Percentiles rank a stretch among this genome's conserved stretches.
Conservation (phyloP, 2,329 filamentous ascomycete species). For the Xylaria sp. region DNA sequence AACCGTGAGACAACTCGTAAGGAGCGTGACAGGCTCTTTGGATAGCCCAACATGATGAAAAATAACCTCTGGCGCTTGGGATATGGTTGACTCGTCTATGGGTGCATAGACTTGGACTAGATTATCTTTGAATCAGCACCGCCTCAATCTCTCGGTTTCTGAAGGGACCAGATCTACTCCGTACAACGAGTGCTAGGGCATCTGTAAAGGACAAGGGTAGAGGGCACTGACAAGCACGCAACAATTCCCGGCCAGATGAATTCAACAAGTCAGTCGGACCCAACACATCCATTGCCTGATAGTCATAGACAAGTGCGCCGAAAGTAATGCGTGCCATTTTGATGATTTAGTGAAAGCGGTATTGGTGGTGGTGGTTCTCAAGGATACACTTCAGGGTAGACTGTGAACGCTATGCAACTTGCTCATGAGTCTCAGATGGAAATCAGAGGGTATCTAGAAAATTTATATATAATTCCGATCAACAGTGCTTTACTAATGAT, state of each 20-base stretch:
- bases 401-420: not conserved
- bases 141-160: not conserved
- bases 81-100: constrained; percentile 2
- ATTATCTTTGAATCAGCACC: not conserved
- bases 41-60: constrained; percentile 21
- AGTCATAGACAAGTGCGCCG: constrained; percentile 15
- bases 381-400: not conserved
- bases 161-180: not conserved
- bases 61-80: constrained; percentile 3
- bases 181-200: no score
- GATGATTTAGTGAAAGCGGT: not conserved
- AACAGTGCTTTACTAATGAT: not conserved
- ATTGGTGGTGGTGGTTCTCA: not conserved
- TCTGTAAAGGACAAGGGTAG: not conserved
- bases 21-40: constrained; percentile 7
- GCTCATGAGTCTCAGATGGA: not conserved
- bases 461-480: not conserved
- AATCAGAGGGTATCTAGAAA: not conserved
- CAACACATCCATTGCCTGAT: constrained; percentile 20
- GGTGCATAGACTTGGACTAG: constrained; percentile 15
- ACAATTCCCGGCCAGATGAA: not conserved
- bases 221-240: constrained; percentile 3
- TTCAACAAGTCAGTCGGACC: constrained; percentile 20
- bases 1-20: constrained; percentile 6
- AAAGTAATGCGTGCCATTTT: constrained; percentile 17